Evolutionary conservation across 177 flowering plant genomes (phyloP), one percentile per base, ranked within the genome.

Genomic region (Vitis hybrid): DNA sequence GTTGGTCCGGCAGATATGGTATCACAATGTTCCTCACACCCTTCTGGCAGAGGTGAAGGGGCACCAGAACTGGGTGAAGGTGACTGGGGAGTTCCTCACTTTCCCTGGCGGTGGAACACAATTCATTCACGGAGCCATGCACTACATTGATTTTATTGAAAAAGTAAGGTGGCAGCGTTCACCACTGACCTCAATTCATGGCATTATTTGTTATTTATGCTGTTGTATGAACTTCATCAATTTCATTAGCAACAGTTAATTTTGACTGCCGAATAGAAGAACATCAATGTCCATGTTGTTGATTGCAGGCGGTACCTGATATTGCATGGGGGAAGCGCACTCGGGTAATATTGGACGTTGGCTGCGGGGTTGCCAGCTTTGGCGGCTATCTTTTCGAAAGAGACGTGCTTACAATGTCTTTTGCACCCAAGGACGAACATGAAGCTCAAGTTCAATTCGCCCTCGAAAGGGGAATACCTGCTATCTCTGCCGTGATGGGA

Each of bases 51-150:
- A 82, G 67, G 87, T 89, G 66, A 94, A 94, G 73, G 98, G 99
- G 9, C 97, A 93, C 70, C 98, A 94, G 68, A 94, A 94, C 71
- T 93, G 99, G 99, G 92, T 94, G 15, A 94, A 93, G 76, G 86
- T 89, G 61, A 81, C 83, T 0, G 99, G 98, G 21, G 96, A 93
- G 76, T 86, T 86, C 72, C 81, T 93, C 60, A 88, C 94, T 4
- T 94, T 91, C 67, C 98, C 98, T 2, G 99, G 98, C 2, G 99
- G 99, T 62, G 99, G 99, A 2, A 94, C 99, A 46, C 97, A 93
- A 76, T 93, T 94, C 81, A 94, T 93, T n/a, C 98, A 94, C 67
- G 99, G 99, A 15, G 98, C 99, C 3, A 83, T 91, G 3, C 96
- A 90, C 69, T 94, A 94, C 84, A 90, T 93, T 67, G 96, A 94